Percentiles rank a stretch among this genome's conserved stretches.
Evolutionary conservation across 768 basidiomycete species (phyloP).

Genomic region (Baorangia bicolor): DNA sequence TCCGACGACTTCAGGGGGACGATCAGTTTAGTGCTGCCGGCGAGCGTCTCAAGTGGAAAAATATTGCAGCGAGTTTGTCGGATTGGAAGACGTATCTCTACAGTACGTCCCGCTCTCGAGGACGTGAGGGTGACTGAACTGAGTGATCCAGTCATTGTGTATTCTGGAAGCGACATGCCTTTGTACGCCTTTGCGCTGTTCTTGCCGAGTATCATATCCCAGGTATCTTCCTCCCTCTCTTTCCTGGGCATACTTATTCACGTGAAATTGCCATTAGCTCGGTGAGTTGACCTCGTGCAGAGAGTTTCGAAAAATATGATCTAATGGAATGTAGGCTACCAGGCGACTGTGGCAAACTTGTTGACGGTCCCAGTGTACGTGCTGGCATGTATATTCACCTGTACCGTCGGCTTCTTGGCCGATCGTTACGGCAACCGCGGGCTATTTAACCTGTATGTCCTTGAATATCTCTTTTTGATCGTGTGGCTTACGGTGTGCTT

Average conservation of each 20-base stretch:
- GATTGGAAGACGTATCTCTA: slow-evolving; percentile 74
- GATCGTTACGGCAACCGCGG: slow-evolving; percentile 63
- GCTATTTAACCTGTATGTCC: slow-evolving; percentile 58
- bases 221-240: slow-evolving; percentile 39
- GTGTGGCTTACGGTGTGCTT: background rate
- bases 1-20: slow-evolving; percentile 64
- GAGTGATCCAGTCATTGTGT: slow-evolving; percentile 47
- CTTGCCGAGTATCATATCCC: slow-evolving; percentile 74
- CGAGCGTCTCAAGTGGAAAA: slow-evolving; percentile 56
- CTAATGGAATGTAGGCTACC: slow-evolving; percentile 45
- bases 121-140: background rate
- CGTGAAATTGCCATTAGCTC: slow-evolving; percentile 29
- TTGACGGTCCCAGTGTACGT: slow-evolving; percentile 77
- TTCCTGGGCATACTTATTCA: background rate
- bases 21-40: slow-evolving; percentile 74
- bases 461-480: background rate
- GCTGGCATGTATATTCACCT: slow-evolving; percentile 66
- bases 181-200: slow-evolving; percentile 79
- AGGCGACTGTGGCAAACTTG: slow-evolving; percentile 72
- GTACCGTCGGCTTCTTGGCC: slow-evolving; percentile 58
- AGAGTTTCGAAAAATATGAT: background rate
- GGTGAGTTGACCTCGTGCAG: slow-evolving; percentile 29
- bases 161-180: slow-evolving; percentile 58
- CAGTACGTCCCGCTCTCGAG: slow-evolving; percentile 7
- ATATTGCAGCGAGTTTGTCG: slow-evolving; percentile 55